Evolutionary conservation across 352 stramenopile genomes (phyloP).

Genomic region (Hyaloperonospora brassicae): DNA sequence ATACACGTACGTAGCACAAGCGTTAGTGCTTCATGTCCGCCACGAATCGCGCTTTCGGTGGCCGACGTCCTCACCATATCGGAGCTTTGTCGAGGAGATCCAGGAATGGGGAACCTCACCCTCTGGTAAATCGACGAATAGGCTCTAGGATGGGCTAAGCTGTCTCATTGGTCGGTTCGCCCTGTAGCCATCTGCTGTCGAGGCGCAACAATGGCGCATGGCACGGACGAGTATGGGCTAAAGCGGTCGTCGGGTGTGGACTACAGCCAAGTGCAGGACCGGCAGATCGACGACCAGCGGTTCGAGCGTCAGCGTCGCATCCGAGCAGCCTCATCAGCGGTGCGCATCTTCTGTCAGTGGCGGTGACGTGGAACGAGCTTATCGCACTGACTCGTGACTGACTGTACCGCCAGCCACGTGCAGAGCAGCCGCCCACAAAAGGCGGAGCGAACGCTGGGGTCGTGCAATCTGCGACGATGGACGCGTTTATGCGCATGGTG

Average conservation of each 20-base stretch:
- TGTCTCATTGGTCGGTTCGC: no score
- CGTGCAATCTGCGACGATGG: conserved; percentile 81
- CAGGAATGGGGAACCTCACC: no score
- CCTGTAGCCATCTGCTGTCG: no score
- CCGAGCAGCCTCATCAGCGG: conserved; percentile 30
- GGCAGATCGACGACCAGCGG: conserved; percentile 77
- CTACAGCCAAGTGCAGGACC: conserved; percentile 64
- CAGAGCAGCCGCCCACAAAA: conserved; percentile 19
- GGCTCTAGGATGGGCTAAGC: neutral
- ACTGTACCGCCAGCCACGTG: conserved; percentile 16
- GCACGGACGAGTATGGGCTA: no score
- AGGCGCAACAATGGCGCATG: no score
- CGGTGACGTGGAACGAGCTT: no score
- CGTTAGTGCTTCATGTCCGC: no score
- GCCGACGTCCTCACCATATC: no score
- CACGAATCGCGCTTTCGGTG: no score
- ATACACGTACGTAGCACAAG: no score
- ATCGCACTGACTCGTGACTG: no score
- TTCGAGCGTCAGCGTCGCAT: conserved; percentile 70
- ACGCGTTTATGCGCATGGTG: conserved; percentile 90
- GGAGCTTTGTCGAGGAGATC: no score
- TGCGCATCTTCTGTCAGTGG: conserved; percentile 8
- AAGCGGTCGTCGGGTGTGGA: conserved; percentile 69
- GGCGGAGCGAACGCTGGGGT: conserved; percentile 1
- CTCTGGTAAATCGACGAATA: conserved; percentile 6